Evolutionary conservation across 2,329 filamentous ascomycete species (phyloP).

Genomic region (Epichloe hybrida): DNA sequence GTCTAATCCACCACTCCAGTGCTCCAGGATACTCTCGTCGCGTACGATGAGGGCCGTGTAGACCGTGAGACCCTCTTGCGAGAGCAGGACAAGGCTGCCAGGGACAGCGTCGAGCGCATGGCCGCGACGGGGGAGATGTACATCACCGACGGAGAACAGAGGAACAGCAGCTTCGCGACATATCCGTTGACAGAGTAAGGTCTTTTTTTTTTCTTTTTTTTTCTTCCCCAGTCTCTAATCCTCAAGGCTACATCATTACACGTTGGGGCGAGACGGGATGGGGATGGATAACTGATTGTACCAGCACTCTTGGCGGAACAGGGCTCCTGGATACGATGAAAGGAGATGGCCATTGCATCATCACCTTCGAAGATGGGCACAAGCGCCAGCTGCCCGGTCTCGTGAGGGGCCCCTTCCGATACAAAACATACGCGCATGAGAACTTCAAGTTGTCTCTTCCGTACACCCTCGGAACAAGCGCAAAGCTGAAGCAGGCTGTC

Average conservation of each 20-base stretch:
- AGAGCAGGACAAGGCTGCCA: constrained; percentile 5
- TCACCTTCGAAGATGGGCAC: constrained; percentile 6
- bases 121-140: constrained; percentile 3
- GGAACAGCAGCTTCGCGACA: constrained; percentile 7
- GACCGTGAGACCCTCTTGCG: constrained; percentile 1
- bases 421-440: constrained; percentile 5
- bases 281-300: not conserved
- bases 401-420: constrained; percentile 6
- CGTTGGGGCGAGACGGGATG: not conserved
- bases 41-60: constrained; percentile 5
- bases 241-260: not conserved
- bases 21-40: constrained; percentile 6
- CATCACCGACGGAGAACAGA: constrained; percentile 7
- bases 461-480: not conserved
- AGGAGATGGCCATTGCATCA: constrained; percentile 6
- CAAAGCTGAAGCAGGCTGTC: constrained; percentile 6
- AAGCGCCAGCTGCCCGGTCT: constrained; percentile 6
- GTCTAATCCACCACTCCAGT: not conserved
- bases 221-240: not conserved
- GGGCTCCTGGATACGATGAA: constrained; percentile 4
- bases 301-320: constrained; percentile 5
- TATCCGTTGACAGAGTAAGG: constrained; percentile 6
- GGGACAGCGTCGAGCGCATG: constrained; percentile 5
- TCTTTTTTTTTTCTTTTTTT: not conserved
- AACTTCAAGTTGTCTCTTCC: constrained; percentile 4